Evolutionary conservation across 2,329 filamentous ascomycete species (phyloP).

Genomic region (Claviceps sp.): DNA sequence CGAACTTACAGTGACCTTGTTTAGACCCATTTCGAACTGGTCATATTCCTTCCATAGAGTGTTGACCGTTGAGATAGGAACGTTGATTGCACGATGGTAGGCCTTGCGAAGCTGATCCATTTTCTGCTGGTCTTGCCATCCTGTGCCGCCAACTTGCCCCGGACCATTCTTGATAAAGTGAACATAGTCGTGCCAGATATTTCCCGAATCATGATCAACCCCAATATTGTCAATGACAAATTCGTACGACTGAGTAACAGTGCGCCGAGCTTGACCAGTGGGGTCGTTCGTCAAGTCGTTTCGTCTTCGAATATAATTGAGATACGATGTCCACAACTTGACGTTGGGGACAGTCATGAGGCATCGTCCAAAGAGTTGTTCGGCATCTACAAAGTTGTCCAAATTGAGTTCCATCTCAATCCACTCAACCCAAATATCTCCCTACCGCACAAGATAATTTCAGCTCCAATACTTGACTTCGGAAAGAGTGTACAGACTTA

Average conservation of each 20-base stretch:
- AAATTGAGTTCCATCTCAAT: conserved; percentile 80
- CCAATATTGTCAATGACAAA: conserved; percentile 84
- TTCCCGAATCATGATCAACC: conserved; percentile 78
- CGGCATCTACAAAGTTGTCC: conserved; percentile 68
- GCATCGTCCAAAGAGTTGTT: conserved; percentile 70
- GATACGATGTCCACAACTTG: conserved; percentile 80
- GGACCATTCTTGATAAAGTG: conserved; percentile 84
- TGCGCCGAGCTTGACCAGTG: conserved; percentile 60
- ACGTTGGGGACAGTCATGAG: conserved; percentile 71
- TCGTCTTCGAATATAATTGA: conserved; percentile 85
- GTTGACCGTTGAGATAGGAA: conserved; percentile 75
- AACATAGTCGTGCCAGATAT: conserved; percentile 89
- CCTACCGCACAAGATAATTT: conserved; percentile 38
- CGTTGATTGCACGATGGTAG: conserved; percentile 78
- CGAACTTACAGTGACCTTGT: conserved; percentile 71
- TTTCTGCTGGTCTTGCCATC: conserved; percentile 97
- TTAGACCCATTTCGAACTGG: conserved; percentile 84
- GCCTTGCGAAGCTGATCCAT: conserved; percentile 87
- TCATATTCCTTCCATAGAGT: conserved; percentile 95
- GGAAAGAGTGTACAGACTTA: conserved; percentile 35
- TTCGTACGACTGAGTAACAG: conserved; percentile 78
- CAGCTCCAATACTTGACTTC: background rate
- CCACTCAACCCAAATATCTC: conserved; percentile 82
- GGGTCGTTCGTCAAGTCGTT: conserved; percentile 75
- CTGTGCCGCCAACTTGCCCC: conserved; percentile 68